Base-by-base conservation (phyloP, 148 eudicot genomes). In the Bassia scoparia region DNA sequence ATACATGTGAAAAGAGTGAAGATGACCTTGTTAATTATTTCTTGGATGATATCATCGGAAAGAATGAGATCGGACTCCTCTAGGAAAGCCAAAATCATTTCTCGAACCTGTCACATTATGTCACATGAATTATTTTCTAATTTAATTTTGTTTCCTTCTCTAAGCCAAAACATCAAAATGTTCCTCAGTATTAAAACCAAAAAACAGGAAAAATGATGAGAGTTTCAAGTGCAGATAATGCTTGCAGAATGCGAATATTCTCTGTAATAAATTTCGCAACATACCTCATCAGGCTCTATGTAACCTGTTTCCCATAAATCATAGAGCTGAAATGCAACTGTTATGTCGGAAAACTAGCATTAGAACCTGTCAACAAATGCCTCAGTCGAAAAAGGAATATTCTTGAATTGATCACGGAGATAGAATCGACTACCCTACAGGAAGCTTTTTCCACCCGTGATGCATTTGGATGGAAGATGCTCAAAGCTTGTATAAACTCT, bases 401-500 rank as follows among this genome's bases (percentile, higher is more conserved):
- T 56, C 1, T 17, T 49, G 73, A n/a, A 53, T 34, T 52, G 62
- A 55, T 34, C 21, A 55, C 13, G 21, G 16, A 41, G 38, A 30
- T 59, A 64, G 71, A 54, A 35, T 1, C 24, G 29, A 13, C 15
- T 37, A 54, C 11, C 72, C 18, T 82, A 82, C 89, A 86, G 24
- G 69, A 71, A 41, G 74, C 81, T 77, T 88, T 88, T 26, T 86
- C 81, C 13, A 78, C 81, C 15, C 68, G 41, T 11, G 84, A 84
- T 15, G 90, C 84, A 82, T 70, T 69, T 5, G 93, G 93, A 66
- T 89, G 93, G 71, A 86, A 89, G 27, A 89, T 76, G 56, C 81
- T 74, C 35, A 86, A 78, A 30, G 74, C 79, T 76, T 76, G 86
- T 53, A 86, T 76, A 76, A 89, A 89, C 71, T 87, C 90, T 11